Base-by-base conservation (phyloP, 116 monocot species). In the Thalassia testudinum region DNA sequence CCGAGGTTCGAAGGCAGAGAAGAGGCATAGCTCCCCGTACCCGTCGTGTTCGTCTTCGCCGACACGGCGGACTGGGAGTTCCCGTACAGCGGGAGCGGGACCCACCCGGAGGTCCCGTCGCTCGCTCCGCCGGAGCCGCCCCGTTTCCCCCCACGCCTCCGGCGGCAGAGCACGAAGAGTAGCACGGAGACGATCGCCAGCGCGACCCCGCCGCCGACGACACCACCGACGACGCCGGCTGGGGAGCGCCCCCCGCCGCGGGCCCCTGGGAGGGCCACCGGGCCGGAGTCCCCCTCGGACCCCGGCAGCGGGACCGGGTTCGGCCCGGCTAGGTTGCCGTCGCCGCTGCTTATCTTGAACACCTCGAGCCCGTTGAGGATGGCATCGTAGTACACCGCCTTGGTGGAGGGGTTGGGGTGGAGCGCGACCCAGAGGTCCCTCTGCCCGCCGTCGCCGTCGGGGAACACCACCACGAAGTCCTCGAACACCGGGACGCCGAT, bases 351-450 rank as follows among this genome's bases (percentile, higher is more conserved):
- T 25, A 73, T 1, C 43, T 73, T 73, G 58, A 73, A 73, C 27
- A 73, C 45, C 53, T 73, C 73, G 6, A 68, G 58, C 0, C 67
- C 73, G 28, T 73, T 73, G 22, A 73, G 57, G 24, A 67, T 63
- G 26, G 67, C 57, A 34, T 73, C 62, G 25, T 27, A 62, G 34
- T n/a, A 58, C 30, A 6, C 0, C 5, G 73, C 53, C 1, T 49
- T 52, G 14, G 4, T 14, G 0, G 1, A 21, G 1, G 17, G 0
- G 44, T 50, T 23, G 0, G 73, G 66, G 21, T 68, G 73, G 19
- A 73, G 53, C 0, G 29, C 37, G n/a, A 73, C 26, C 47, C 42
- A 59, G 29, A 73, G 24, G 28, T 67, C 53, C 25, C 14, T 22
- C 47, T 52, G 66, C 19, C 26, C 20, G 5, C n/a, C n/a, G n/a